Evolutionary conservation across 2,329 filamentous ascomycete genomes (phyloP).

Genomic region (Diaporthe humulicola): DNA sequence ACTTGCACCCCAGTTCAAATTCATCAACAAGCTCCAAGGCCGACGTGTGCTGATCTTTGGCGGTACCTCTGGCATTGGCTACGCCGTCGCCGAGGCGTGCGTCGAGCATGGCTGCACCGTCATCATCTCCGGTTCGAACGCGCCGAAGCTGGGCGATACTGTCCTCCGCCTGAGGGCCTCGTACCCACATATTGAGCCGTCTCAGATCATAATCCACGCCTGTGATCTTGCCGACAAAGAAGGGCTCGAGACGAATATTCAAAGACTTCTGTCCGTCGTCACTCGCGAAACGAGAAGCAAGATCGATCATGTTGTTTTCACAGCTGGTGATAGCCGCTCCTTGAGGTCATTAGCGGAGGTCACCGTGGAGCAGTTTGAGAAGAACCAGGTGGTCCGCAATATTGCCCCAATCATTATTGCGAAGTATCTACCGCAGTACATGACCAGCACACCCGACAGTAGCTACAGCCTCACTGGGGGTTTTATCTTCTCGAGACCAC

Average conservation of each 20-base stretch:
- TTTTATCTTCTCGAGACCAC: conserved; percentile 6
- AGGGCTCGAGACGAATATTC: conserved; percentile 43
- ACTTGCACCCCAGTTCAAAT: conserved; percentile 9
- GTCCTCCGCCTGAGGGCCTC: conserved; percentile 46
- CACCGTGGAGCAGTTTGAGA: conserved; percentile 13
- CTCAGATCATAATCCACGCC: not conserved
- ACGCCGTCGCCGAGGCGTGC: conserved; percentile 61
- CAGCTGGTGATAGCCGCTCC: conserved; percentile 57
- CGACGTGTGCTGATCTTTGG: conserved; percentile 64
- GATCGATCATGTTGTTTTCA: conserved; percentile 65
- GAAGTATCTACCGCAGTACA: conserved; percentile 2
- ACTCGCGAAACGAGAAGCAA: conserved; percentile 43
- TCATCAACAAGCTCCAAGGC: conserved; percentile 55
- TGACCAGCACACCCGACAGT: not conserved
- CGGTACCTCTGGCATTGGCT: conserved; percentile 66
- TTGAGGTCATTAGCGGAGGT: not conserved
- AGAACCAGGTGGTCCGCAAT: conserved; percentile 22
- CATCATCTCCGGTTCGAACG: conserved; percentile 59
- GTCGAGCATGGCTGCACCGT: conserved; percentile 63
- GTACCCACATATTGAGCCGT: not conserved
- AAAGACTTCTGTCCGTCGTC: conserved; percentile 50
- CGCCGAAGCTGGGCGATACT: conserved; percentile 49
- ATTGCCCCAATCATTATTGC: conserved; percentile 10
- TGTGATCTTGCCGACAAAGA: conserved; percentile 11
- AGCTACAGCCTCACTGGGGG: conserved; percentile 3